Base-by-base conservation (phyloP, 1,284 basidiomycete genomes). In the Gomphus sp. region DNA sequence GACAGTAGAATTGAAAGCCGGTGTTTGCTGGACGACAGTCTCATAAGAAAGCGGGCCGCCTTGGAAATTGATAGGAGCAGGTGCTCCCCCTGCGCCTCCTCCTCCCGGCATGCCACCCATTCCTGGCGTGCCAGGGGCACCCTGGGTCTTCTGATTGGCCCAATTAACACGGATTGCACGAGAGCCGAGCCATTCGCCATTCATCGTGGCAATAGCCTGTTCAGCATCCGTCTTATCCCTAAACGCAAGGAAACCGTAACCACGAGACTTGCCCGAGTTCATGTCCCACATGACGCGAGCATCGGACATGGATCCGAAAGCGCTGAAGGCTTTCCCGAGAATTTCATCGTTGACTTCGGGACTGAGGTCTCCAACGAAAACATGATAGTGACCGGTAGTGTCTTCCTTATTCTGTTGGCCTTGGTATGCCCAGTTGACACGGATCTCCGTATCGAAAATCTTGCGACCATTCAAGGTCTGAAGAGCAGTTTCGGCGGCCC, bases 231-330 rank as follows among this genome's bases (percentile, higher is more conserved):
- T 89, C 76, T 95, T 95, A 77, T 97, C 93, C 65, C 93, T 84
- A 80, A 94, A 93, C 11, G 91, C 91, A 63, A 94, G 83, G 80
- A 96, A 95, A 61, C 91, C 91, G 70, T 94, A 97, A 47, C 93
- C 91, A 66, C 91, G 86, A 69, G 91, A 96, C 77, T 98, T 98
- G 65, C 96, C 95, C 60, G 93, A 97, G 77, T 95, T 96, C 91
- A 97, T 95, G 72, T 99, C 96, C 93, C 96, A 98, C 95, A 99
- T 99, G 65, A 99, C 95, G 52, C 96, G 85, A 52, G 95, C 96
- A 72, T 99, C 96, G 60, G 91, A 94, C 72, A 99, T 80, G 59
- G 89, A 91, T 41, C 93, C 92, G 71, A 98, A 98, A 44, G 92
- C 91, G 65, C 84, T 85, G 76, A 99, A 99, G 16, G 96, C 95